Evolutionary conservation across 2,329 filamentous ascomycete genomes (phyloP).

Genomic region (Blastomyces emzantsi): DNA sequence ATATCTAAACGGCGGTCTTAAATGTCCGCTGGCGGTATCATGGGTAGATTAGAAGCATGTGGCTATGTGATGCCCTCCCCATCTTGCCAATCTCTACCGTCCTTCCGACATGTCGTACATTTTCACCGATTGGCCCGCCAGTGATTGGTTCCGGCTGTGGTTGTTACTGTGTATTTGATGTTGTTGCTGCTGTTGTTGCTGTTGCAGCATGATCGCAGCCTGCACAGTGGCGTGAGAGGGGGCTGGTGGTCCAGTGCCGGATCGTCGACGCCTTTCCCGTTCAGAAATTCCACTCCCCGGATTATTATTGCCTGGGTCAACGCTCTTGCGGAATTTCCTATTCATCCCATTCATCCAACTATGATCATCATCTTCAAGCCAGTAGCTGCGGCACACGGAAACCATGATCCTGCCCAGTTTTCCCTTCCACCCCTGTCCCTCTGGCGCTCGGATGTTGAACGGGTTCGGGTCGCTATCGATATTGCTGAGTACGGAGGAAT

Average conservation of each 20-base stretch:
- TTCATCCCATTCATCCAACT: constrained; percentile 60
- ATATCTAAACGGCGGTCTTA: background rate
- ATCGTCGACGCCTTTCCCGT: constrained; percentile 52
- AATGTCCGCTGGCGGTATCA: background rate
- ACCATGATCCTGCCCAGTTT: constrained; percentile 73
- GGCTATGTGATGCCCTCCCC: background rate
- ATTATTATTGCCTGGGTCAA: constrained; percentile 26
- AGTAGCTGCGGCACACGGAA: constrained; percentile 63
- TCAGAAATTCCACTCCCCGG: constrained; percentile 41
- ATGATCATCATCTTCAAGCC: constrained; percentile 61
- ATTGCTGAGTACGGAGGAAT: constrained; percentile 39
- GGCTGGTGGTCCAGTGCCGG: constrained; percentile 49
- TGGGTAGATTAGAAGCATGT: background rate
- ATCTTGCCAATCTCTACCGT: constrained; percentile 18
- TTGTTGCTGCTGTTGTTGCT: constrained; percentile 1
- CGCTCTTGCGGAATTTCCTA: constrained; percentile 49
- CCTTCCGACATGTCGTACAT: constrained; percentile 31
- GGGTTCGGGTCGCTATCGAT: constrained; percentile 50
- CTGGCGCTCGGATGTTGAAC: constrained; percentile 60
- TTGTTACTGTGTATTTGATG: background rate
- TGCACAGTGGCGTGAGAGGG: constrained; percentile 32
- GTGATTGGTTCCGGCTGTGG: constrained; percentile 4
- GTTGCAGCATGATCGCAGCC: constrained; percentile 21
- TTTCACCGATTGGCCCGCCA: constrained; percentile 21
- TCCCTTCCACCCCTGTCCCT: constrained; percentile 71